phyloP scores from a whole-genome alignment of 176 grass and related monocot genomes.

The Themeda triandra region DNA sequence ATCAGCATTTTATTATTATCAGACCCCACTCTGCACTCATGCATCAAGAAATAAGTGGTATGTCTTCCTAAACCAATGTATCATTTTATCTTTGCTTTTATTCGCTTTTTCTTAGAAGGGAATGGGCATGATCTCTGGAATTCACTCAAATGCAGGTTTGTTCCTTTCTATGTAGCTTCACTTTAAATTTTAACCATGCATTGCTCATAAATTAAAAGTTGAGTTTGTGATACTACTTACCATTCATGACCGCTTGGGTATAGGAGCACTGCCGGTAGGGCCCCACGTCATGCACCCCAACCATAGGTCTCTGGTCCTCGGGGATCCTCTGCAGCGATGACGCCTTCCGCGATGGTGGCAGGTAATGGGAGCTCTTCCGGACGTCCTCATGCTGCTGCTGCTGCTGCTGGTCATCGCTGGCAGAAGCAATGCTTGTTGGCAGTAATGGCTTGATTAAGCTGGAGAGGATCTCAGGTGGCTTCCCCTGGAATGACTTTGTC shows the following conservation, averaged over 20 bases:
- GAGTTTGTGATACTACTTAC: conserved; percentile 30
- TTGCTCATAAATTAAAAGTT: background rate
- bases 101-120: background rate
- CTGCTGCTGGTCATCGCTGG: background rate
- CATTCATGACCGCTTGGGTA: conserved; percentile 61
- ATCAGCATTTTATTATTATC: background rate
- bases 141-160: background rate
- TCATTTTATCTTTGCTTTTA: background rate
- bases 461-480: conserved; percentile 51
- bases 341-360: conserved; percentile 44
- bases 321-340: conserved; percentile 59
- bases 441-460: conserved; percentile 56
- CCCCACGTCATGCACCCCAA: conserved; percentile 33
- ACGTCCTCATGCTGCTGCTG: conserved; percentile 29
- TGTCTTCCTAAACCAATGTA: background rate
- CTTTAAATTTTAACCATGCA: background rate
- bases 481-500: conserved; percentile 52
- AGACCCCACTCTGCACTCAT: background rate
- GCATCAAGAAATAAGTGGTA: background rate
- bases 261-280: conserved; percentile 44
- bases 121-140: background rate
- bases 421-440: conserved; percentile 6
- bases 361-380: conserved; percentile 51
- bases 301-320: conserved; percentile 33
- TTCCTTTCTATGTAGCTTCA: background rate